These are phyloP conservation scores for Trichosporon asahii DNA, from an alignment of 1,284 basidiomycete genomes.

Conservation along the genomic window DNA sequence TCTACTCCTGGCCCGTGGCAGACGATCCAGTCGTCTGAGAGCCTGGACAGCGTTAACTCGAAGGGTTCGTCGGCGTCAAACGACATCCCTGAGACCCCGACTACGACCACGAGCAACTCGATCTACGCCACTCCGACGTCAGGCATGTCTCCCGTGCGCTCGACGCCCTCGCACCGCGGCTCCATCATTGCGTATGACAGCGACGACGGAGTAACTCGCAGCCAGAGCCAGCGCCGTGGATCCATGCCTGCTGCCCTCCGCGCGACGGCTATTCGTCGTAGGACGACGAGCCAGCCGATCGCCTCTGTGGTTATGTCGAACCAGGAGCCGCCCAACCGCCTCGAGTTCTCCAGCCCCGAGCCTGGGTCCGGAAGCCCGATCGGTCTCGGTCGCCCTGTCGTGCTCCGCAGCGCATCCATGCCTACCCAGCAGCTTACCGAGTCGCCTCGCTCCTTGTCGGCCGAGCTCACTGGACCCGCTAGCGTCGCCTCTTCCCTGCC, in stretches of 20 bases:
- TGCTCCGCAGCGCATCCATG: not conserved
- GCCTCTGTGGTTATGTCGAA: not conserved
- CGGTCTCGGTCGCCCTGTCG: not conserved
- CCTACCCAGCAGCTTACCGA: not conserved
- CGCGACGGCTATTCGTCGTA: not conserved
- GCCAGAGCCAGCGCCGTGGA: not conserved
- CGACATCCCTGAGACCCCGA: not conserved
- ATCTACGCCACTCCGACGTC: conserved; percentile 4
- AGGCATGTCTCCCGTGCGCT: not conserved
- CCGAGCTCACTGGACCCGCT: not conserved
- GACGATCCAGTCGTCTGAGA: not conserved
- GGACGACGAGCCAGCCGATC: not conserved
- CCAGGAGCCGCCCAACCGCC: not conserved
- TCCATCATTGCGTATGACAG: conserved; percentile 1
- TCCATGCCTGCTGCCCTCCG: not conserved
- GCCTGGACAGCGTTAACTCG: not conserved
- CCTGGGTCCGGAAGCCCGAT: not conserved
- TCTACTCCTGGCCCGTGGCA: not conserved
- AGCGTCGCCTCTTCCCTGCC: not conserved
- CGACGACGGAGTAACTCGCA: not conserved
- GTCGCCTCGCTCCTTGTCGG: not conserved
- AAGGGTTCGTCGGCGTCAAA: not conserved
- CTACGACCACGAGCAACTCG: not conserved
- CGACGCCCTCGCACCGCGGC: not conserved
- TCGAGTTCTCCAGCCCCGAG: not conserved